phyloP scores from a whole-genome alignment of 2,329 filamentous ascomycete species.

The Xylaria sp. region DNA sequence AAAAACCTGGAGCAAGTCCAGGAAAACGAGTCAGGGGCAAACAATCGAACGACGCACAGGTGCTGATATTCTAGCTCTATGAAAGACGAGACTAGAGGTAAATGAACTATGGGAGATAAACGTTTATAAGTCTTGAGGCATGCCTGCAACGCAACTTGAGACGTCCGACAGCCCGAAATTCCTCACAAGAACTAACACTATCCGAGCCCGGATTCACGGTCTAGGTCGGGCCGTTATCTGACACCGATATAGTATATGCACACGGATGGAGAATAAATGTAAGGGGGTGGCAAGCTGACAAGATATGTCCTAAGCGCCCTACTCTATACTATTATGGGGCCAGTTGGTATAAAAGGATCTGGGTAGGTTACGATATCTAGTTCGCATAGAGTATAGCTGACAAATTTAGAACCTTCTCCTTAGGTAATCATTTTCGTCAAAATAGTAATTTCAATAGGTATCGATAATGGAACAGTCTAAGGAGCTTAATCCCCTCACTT shows the following conservation, averaged over 20 bases:
- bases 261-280: not conserved
- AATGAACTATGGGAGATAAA: not conserved
- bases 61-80: not conserved
- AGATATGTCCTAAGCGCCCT: slow-evolving; percentile 1
- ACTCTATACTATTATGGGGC: no score
- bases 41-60: not conserved
- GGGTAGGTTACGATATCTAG: not conserved
- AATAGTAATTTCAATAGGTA: not conserved
- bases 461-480: not conserved
- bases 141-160: not conserved
- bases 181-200: not conserved
- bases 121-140: not conserved
- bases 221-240: slow-evolving; percentile 10
- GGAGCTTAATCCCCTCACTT: not conserved
- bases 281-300: not conserved
- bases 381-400: slow-evolving; percentile 6
- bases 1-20: not conserved
- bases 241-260: slow-evolving; percentile 20
- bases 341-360: not conserved
- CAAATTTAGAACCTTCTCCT: slow-evolving; percentile 10
- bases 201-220: not conserved
- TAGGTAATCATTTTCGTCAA: not conserved
- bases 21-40: not conserved
- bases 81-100: not conserved
- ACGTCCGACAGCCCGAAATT: not conserved